These are phyloP conservation scores for Emergomyces orientalis DNA, from an alignment of 2,329 filamentous ascomycete species.

Conservation along the genomic window DNA sequence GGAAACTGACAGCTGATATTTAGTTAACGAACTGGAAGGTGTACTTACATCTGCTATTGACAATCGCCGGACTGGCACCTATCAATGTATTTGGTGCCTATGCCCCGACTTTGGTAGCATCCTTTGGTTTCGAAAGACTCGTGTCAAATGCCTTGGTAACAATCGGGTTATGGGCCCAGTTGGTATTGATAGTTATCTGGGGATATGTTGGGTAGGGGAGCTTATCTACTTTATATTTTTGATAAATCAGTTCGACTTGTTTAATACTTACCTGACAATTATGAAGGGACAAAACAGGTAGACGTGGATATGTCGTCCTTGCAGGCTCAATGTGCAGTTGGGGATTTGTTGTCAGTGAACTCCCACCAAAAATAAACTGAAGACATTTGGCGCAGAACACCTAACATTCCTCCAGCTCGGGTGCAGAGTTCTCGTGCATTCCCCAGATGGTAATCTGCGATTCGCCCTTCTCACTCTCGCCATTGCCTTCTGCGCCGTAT, in stretches of 20 bases:
- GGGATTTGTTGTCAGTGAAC: conserved; percentile 9
- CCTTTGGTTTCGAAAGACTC: conserved; percentile 41
- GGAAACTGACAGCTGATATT: conserved; percentile 26
- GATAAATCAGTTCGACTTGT: not conserved
- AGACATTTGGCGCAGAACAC: not conserved
- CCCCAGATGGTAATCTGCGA: conserved; percentile 2
- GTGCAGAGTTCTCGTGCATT: conserved; percentile 5
- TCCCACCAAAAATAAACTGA: not conserved
- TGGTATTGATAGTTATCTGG: conserved; percentile 11
- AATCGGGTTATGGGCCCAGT: conserved; percentile 29
- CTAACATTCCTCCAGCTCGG: conserved; percentile 7
- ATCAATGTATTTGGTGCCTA: conserved; percentile 44
- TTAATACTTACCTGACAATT: not conserved
- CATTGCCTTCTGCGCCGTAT: conserved; percentile 9
- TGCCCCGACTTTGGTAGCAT: conserved; percentile 41
- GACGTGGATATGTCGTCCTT: conserved; percentile 8
- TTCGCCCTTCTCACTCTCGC: conserved; percentile 9
- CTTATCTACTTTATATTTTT: not conserved
- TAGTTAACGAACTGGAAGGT: conserved; percentile 43
- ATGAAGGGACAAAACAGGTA: conserved; percentile 7
- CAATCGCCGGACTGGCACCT: conserved; percentile 39
- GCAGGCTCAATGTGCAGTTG: conserved; percentile 10
- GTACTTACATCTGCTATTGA: conserved; percentile 43
- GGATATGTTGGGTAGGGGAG: conserved; percentile 7
- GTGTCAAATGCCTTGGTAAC: conserved; percentile 43